Base-by-base conservation (phyloP, 441 rosid species). In the Gossypium trilobum region DNA sequence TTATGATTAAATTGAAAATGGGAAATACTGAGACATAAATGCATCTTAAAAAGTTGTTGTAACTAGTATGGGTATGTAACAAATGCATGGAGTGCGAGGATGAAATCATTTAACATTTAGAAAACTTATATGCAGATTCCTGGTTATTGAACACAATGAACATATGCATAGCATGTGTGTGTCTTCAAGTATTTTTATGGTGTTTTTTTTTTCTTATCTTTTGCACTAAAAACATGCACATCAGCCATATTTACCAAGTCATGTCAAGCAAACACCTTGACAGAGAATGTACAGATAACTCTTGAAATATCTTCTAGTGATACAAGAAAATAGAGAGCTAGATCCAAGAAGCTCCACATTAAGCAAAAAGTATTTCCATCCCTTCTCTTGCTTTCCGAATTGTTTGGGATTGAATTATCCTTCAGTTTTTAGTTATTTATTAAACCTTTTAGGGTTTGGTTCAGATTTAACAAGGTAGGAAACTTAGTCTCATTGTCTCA, bases 1-100 rank as follows among this genome's bases (percentile, higher is more conserved):
- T 22, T 22, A 46, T 22, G 33, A 13, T 46, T 23, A 19, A 22
- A 22, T 44, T 20, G 36, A 31, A 13, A 29, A 51, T 68, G 25
- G 59, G 44, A 68, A 50, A 68, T 68, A 9, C 25, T 9, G 60
- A 51, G 71, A 68, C 71, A 23, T 44, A 67, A 66, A 50, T 3
- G 31, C 44, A 50, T 16, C 4, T 13, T 25, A 23, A 25, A 68
- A 51, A n/a, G 59, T 16, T 66, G 56, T 4, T 22, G 2, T 22
- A 36, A 66, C 56, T 52, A 23, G 36, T 4, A 42, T 16, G 25
- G n/a, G 2, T 20, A 46, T 23, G 36, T n/a, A 14, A 11, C 19
- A 44, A 44, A 65, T 44, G 46, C 6, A 5, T 65, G 2, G 6
- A 20, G 2, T 1, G 16, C 4, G 3, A 64, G 7, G 29, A 64